Base-by-base conservation (phyloP, 139 green algal genomes). In the Haematococcus lacustris region DNA sequence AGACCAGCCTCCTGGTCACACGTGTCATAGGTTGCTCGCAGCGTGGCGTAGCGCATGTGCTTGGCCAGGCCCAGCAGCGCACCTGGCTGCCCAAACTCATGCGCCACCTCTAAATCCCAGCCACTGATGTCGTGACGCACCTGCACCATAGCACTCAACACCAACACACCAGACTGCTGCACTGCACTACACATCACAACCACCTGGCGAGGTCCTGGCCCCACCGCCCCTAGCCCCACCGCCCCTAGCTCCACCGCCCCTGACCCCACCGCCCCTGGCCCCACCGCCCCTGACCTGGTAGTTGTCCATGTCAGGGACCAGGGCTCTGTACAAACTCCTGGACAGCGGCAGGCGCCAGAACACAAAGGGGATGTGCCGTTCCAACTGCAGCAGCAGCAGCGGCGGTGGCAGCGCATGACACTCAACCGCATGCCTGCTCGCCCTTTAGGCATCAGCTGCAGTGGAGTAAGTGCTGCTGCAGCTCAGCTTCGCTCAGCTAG, bases 291-390 rank as follows among this genome's bases (percentile, higher is more conserved):
- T 59, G 38, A 80, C 73, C 78, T 88, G 83, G 1, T 85, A 64
- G 1, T 78, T 40, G 35, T 88, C 75, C 35, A 83, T 66, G 0
- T 35, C 38, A 3, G 83, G 83, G 2, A 86, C 41, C 0, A 88
- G n/a, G 9, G 81, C 25, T 43, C 76, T 76, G 75, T 82, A 88
- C 3, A 83, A 51, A 30, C 30, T 61, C 26, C 68, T 41, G 0
- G 51, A 69, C 7, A 74, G 39, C 0, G 83, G 83, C 30, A 88
- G 63, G 3, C 69, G 65, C 83, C 83, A 88, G 5, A 88, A 17
- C 26, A 84, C 26, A 13, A 25, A 38, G 1, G 83, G 83, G 38
- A 88, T 70, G 51, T 38, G 66, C 35, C 41, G 69, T 76, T 78
- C 73, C 39, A 78, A 13, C 67, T 72, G 66, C 39, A 70, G 64